A percentile compares a stretch with the other conserved stretches of the same genome.
These are phyloP conservation scores for Wickerhamiella kurtzmanii DNA, from an alignment of 805 yeast species.

Conservation along the genomic window DNA sequence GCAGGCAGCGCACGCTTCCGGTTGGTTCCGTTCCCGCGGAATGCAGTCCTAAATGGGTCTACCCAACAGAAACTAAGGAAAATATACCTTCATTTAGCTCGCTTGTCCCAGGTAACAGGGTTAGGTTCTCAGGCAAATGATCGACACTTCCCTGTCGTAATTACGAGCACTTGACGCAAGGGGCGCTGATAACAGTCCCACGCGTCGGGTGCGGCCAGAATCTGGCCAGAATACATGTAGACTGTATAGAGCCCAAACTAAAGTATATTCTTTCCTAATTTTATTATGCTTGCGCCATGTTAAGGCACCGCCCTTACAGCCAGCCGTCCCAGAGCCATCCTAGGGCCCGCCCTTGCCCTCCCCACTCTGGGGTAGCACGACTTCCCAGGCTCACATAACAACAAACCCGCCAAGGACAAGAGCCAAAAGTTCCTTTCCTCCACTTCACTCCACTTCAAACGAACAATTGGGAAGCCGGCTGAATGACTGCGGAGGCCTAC, in stretches of 20 bases:
- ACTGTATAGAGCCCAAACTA: too few species aligned
- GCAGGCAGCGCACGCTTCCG: too few species aligned
- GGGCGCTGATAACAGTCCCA: background rate
- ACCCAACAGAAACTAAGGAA: too few species aligned
- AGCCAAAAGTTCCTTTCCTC: background rate
- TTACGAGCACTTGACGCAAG: background rate
- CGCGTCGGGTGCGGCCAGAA: background rate
- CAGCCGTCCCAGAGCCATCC: too few species aligned
- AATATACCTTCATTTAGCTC: too few species aligned
- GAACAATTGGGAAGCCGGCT: background rate
- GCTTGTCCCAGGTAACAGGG: too few species aligned
- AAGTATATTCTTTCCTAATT: too few species aligned
- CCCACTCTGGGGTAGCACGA: background rate
- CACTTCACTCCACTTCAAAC: background rate
- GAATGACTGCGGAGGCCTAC: slow-evolving; percentile 22
- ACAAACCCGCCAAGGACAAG: background rate
- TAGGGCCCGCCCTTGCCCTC: background rate
- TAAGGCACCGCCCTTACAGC: background rate
- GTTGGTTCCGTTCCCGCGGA: too few species aligned
- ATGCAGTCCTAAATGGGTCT: too few species aligned
- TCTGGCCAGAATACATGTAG: too few species aligned
- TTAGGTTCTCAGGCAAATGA: background rate
- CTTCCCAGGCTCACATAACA: background rate
- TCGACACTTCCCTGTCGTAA: background rate
- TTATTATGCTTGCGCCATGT: too few species aligned